Percentiles rank a stretch among this genome's conserved stretches.
Conservation (phyloP, 257 asterid species). For the Nicotiana tabacum region DNA sequence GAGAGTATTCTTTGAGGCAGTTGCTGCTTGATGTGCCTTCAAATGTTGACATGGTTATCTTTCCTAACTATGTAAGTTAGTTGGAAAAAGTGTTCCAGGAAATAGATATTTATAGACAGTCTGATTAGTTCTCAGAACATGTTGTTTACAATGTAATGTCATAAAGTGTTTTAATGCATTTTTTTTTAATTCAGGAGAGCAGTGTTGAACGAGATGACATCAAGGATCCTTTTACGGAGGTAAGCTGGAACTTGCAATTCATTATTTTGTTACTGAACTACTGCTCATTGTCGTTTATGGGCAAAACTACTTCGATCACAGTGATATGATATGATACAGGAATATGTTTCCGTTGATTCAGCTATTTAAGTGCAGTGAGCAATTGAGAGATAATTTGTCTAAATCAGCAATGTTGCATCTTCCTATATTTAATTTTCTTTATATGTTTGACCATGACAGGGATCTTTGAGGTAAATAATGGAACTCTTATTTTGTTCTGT, state of each 20-base stretch:
- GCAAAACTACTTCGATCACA: not conserved
- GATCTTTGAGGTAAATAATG: not conserved
- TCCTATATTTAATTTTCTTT: not conserved
- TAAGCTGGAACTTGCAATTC: slow-evolving; percentile 21
- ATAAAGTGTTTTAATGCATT: slow-evolving; percentile 4
- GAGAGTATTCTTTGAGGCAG: slow-evolving; percentile 88
- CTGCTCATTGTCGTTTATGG: not conserved
- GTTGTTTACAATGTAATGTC: not conserved
- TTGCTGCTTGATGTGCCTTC: slow-evolving; percentile 76
- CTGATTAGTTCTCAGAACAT: slow-evolving; percentile 4
- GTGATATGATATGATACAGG: not conserved
- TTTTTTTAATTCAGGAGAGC: slow-evolving; percentile 68
- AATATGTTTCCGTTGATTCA: not conserved
- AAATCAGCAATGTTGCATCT: not conserved
- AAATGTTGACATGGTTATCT: slow-evolving; percentile 91
- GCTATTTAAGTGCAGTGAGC: not conserved
- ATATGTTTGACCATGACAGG: not conserved
- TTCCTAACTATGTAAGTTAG: slow-evolving; percentile 87
- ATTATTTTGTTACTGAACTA: not conserved
- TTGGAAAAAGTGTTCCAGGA: not conserved
- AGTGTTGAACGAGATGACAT: slow-evolving; percentile 91
- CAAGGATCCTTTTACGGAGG: slow-evolving; percentile 96
- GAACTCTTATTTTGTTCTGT: not conserved
- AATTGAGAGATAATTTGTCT: not conserved
- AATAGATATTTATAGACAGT: not conserved